Evolutionary conservation across 2,329 filamentous ascomycete genomes (phyloP).

Genomic region (Ambrosiella xylebori): DNA sequence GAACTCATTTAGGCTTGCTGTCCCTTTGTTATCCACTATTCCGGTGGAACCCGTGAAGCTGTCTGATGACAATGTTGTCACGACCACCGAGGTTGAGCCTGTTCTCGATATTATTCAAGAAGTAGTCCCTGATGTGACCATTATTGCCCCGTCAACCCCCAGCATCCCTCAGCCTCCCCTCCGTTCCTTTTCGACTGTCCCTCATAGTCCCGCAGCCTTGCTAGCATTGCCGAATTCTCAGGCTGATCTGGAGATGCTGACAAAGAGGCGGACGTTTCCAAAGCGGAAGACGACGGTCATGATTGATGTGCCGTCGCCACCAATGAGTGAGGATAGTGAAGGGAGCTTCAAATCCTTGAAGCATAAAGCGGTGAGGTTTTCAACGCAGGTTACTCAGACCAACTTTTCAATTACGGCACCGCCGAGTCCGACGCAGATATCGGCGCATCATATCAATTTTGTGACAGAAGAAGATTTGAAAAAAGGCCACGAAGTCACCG

Average conservation of each 20-base stretch:
- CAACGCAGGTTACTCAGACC: conserved; percentile 46
- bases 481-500: conserved; percentile 5
- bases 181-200: not conserved
- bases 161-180: not conserved
- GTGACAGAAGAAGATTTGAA: conserved; percentile 12
- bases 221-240: conserved; percentile 7
- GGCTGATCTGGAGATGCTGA: not conserved
- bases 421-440: conserved; percentile 27
- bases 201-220: conserved; percentile 5
- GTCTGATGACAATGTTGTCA: not conserved
- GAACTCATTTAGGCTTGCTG: conserved; percentile 4
- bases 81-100: not conserved
- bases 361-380: conserved; percentile 53
- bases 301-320: conserved; percentile 6
- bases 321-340: not conserved
- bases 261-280: not conserved
- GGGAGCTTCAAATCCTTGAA: conserved; percentile 20
- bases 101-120: not conserved
- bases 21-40: not conserved
- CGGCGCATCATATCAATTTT: conserved; percentile 14
- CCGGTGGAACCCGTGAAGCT: not conserved
- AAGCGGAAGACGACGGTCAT: not conserved
- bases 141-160: not conserved
- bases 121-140: not conserved
- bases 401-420: conserved; percentile 38